phyloP scores from a whole-genome alignment of 345 rosid species.

The Gossypium sturtianum region DNA sequence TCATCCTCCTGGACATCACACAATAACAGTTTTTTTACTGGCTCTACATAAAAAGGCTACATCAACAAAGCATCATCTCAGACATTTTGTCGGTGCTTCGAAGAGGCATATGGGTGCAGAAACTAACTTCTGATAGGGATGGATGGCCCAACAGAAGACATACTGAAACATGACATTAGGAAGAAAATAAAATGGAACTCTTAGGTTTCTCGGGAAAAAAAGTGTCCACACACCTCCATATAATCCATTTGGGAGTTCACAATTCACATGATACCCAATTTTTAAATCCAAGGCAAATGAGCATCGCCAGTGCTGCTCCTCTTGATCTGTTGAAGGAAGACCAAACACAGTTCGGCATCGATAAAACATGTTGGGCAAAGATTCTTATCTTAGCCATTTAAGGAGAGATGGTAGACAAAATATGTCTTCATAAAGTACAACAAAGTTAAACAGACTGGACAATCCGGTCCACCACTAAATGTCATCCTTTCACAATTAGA shows the following conservation, averaged over 20 bases:
- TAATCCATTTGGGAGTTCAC: not conserved
- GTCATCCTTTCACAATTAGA: not conserved
- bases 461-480: not conserved
- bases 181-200: not conserved
- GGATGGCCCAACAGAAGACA: not conserved
- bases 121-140: not conserved
- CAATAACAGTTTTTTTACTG: not conserved
- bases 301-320: conserved; percentile 10
- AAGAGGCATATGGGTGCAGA: not conserved
- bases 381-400: not conserved
- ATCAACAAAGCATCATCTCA: not conserved
- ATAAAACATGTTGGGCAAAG: not conserved
- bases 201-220: not conserved
- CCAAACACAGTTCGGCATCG: not conserved
- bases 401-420: not conserved
- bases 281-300: not conserved
- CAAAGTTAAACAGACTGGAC: not conserved
- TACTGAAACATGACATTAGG: not conserved
- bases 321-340: conserved; percentile 20
- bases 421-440: not conserved
- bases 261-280: not conserved
- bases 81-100: not conserved
- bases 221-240: not conserved
- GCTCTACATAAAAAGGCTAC: not conserved
- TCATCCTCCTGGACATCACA: not conserved